phyloP scores from a whole-genome alignment of 2,329 filamentous ascomycete genomes.

The Trichoderma hamatum region DNA sequence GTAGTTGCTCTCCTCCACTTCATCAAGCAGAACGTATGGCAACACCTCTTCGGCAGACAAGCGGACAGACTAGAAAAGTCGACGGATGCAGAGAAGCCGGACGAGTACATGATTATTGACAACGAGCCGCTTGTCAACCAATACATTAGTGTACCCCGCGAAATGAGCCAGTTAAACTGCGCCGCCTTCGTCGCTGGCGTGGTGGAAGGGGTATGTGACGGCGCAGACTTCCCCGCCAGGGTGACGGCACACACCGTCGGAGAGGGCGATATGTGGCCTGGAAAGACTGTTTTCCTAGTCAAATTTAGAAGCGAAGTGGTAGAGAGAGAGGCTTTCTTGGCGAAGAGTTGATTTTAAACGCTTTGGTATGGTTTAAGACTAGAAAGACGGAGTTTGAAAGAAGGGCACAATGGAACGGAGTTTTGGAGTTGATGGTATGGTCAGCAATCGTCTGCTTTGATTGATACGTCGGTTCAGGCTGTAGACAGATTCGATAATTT shows the following conservation, averaged over 20 bases:
- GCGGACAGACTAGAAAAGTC: conserved; percentile 93
- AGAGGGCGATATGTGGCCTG: conserved; percentile 86
- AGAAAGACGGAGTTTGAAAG: conserved; percentile 17
- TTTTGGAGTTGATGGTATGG: conserved; percentile 30
- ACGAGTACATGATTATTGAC: conserved; percentile 99
- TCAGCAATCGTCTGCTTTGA: conserved; percentile 14
- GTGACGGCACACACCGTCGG: conserved; percentile 84
- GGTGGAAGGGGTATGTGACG: conserved; percentile 94
- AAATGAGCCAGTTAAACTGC: conserved; percentile 96
- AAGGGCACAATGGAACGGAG: conserved; percentile 28
- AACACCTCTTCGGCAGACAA: conserved; percentile 85
- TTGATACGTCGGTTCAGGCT: background rate
- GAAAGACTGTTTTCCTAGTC: conserved; percentile 92
- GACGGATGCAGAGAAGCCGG: conserved; percentile 76
- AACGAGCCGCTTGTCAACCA: conserved; percentile 96
- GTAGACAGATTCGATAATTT: background rate
- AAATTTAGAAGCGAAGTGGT: conserved; percentile 90
- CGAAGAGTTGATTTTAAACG: conserved; percentile 50
- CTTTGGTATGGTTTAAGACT: background rate
- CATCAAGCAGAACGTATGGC: conserved; percentile 90
- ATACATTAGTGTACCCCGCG: conserved; percentile 88
- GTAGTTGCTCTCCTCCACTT: conserved; percentile 93
- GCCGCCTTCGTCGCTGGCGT: conserved; percentile 94
- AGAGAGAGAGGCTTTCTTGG: conserved; percentile 84
- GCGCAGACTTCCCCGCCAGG: conserved; percentile 82